phyloP scores from a whole-genome alignment of 495 filamentous ascomycete genomes.

The Neurospora cerealis region DNA sequence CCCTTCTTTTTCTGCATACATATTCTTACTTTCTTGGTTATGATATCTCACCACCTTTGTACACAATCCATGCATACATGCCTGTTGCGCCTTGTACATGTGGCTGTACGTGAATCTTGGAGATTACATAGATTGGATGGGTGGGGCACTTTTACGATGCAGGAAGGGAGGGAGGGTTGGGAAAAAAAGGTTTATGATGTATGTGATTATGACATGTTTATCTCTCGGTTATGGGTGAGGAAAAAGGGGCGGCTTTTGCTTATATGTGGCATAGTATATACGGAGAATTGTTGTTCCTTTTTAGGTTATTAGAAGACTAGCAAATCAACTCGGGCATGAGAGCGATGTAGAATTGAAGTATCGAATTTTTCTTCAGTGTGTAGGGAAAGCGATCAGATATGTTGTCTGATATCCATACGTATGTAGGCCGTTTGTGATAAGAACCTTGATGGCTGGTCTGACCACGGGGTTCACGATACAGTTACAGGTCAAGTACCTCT shows the following conservation, averaged over 20 bases:
- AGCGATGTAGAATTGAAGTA: not conserved
- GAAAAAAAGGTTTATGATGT: not conserved
- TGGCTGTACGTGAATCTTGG: not conserved
- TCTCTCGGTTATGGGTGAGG: not conserved
- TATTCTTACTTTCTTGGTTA: not conserved
- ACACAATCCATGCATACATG: not conserved
- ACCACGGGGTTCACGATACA: not conserved
- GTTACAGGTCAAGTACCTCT: not conserved
- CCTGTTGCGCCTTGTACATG: not conserved
- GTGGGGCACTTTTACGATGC: not conserved
- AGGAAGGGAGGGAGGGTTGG: not conserved
- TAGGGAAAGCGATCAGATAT: not conserved
- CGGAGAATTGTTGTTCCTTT: not conserved
- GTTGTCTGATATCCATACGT: not conserved
- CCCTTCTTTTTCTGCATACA: not conserved
- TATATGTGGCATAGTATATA: not conserved
- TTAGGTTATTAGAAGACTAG: not conserved
- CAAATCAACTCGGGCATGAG: not conserved
- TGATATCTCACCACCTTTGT: not conserved
- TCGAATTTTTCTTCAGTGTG: not conserved
- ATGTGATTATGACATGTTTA: not conserved
- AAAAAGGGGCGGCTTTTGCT: not conserved
- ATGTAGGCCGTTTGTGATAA: not conserved
- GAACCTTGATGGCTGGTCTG: not conserved
- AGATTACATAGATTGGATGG: not conserved